Evolutionary conservation across 2,329 filamentous ascomycete species (phyloP), one percentile per base, ranked within the genome.

Genomic region (Thermothelomyces thermophilus): DNA sequence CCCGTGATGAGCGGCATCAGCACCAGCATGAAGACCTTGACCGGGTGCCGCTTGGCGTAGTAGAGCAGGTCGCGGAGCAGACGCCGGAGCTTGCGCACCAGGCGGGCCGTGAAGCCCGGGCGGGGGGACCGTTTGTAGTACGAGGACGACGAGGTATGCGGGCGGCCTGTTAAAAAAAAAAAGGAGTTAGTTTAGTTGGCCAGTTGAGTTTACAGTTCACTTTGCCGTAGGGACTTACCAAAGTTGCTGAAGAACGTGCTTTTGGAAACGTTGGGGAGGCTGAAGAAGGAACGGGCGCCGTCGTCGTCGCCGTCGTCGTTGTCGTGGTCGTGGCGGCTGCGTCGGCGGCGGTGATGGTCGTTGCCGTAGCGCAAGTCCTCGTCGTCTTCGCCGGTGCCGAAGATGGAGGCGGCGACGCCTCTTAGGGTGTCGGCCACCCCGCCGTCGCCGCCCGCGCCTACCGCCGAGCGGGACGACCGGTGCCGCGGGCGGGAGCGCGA

Each of bases 1-100:
- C 88, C 88, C 1, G 85, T 90, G 61, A 96, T 73, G 51, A 97
- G 76, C 9, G 91, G 91, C 78, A 96, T 82, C 61, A 96, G 78
- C 55, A 95, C 84, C 55, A 90, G 79, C 73, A 87, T 75, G 72
- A 96, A 87, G 41, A 95, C 87, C 70, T 94, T 94, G 64, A 89
- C 71, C 0, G 90, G 91, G 70, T 96, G 85, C 33, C 82, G 77
- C 64, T 87, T 85, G 61, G 87, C 86, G 70, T 91, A 95, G 65
- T 84, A 80, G 65, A 85, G 75, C 8, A 96, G 81, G 64, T 95
- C 84, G 62, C 86, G 85, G 50, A 95, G 71, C 55, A 95, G 79
- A 37, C 85, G 82, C 64, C 84, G 85, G 53, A 96, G 79, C 62
- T 88, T 84, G 67, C 80, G 79, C 66, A 88, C 77, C 41, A 89